Base-by-base conservation (phyloP, 116 monocot genomes). In the Zostera marina region DNA sequence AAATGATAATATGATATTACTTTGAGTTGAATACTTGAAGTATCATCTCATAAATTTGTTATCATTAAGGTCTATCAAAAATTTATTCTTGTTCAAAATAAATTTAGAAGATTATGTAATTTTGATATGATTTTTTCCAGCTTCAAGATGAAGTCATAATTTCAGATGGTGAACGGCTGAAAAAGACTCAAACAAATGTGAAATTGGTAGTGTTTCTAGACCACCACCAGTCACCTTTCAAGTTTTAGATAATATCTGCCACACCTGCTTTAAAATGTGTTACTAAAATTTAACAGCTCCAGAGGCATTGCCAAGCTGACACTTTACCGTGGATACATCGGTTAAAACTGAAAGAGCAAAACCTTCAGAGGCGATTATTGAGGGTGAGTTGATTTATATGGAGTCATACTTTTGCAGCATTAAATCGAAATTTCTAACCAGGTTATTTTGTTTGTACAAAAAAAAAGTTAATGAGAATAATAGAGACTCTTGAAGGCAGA, bases 71-170 rank as follows among this genome's bases (percentile, higher is more conserved):
- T n/a, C n/a, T n/a, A n/a, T n/a, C n/a, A n/a, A n/a, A n/a, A n/a
- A n/a, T n/a, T n/a, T n/a, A n/a, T n/a, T n/a, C n/a, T n/a, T n/a
- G n/a, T n/a, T n/a, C n/a, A n/a, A n/a, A n/a, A n/a, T n/a, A n/a
- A n/a, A n/a, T n/a, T n/a, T n/a, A n/a, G n/a, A n/a, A n/a, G n/a
- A n/a, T n/a, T n/a, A n/a, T n/a, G n/a, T n/a, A n/a, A 51, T 51
- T 38, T 38, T 39, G 16, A 38, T 39, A 15, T n/a, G 8, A 39
- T 56, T 1, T 56, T 55, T 11, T 74, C 64, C 77, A 94, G 94
- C 79, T 96, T 69, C 89, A 96, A 73, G 94, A 96, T 78, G 94
- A 88, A 72, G 85, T 82, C 22, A 64, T 96, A 63, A 66, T 59
- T 49, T 96, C 94, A 47, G 94, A 96, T 68, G 66, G 85, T 63